These are phyloP conservation scores for Alnus glutinosa DNA, from an alignment of 306 rosid genomes.

Conservation along the genomic window DNA sequence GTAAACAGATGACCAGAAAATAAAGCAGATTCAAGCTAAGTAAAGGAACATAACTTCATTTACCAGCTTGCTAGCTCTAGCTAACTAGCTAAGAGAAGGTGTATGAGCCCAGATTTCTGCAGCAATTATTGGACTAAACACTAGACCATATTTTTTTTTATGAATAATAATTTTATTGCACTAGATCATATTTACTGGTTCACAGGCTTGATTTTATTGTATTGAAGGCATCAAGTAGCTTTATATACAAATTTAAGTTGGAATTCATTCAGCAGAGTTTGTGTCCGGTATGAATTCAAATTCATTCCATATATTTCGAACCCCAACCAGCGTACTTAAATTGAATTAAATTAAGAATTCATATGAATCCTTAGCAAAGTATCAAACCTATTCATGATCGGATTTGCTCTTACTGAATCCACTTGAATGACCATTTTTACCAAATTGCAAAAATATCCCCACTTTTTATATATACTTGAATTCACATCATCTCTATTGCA, in stretches of 20 bases:
- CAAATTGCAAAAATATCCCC: background rate
- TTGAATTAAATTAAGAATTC: background rate
- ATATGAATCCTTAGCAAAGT: slow-evolving; percentile 3
- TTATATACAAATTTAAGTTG: background rate
- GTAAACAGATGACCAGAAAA: background rate
- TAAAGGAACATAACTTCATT: background rate
- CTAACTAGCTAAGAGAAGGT: background rate
- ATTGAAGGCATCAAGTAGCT: background rate
- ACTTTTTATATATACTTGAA: background rate
- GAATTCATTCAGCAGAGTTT: background rate
- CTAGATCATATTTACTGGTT: background rate
- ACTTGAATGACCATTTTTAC: background rate
- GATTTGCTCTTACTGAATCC: background rate
- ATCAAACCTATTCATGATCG: background rate
- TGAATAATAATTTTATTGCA: too few species aligned
- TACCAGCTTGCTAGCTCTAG: background rate
- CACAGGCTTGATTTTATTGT: background rate
- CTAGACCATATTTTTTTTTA: background rate
- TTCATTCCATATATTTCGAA: background rate
- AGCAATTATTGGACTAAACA: background rate
- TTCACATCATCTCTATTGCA: background rate
- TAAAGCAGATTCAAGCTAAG: background rate
- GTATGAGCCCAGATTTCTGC: background rate
- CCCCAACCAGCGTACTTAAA: background rate
- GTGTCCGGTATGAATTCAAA: background rate